Percentiles rank a stretch among this genome's conserved stretches.
Conservation (phyloP, 768 basidiomycete genomes). For the Aureoboletus auriporus region DNA sequence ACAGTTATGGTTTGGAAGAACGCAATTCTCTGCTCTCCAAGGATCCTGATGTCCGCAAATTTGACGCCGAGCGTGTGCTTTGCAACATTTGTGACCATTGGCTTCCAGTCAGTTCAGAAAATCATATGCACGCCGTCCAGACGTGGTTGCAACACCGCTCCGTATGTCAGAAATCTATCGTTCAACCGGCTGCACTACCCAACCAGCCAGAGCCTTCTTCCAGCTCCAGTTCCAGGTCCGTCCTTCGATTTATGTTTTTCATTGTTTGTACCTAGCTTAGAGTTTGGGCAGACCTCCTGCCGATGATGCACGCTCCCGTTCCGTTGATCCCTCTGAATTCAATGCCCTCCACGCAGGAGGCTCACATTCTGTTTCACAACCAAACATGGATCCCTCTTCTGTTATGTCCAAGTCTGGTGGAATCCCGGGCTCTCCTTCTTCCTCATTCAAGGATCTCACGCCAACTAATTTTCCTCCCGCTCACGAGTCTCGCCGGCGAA, state of each 20-base stretch:
- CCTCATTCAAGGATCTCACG: slow-evolving; percentile 55
- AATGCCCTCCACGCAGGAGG: slow-evolving; percentile 21
- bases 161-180: slow-evolving; percentile 42
- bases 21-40: slow-evolving; percentile 54
- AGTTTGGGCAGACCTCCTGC: slow-evolving; percentile 4
- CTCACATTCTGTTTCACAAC: slow-evolving; percentile 14
- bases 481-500: slow-evolving; percentile 66
- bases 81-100: slow-evolving; percentile 68
- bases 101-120: slow-evolving; percentile 58
- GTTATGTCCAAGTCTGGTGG: slow-evolving; percentile 11
- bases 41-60: slow-evolving; percentile 71
- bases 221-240: slow-evolving; percentile 19
- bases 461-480: slow-evolving; percentile 52
- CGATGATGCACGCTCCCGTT: slow-evolving; percentile 28
- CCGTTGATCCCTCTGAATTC: slow-evolving; percentile 24
- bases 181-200: slow-evolving; percentile 5
- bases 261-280: background rate
- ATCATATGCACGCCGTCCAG: slow-evolving; percentile 58
- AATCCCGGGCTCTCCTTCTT: slow-evolving; percentile 27
- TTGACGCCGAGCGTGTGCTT: slow-evolving; percentile 67
- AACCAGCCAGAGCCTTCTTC: slow-evolving; percentile 21
- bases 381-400: slow-evolving; percentile 5
- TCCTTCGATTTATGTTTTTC: slow-evolving; percentile 1
- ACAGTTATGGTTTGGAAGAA: slow-evolving; percentile 57
- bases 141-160: slow-evolving; percentile 63